Evolutionary conservation across 148 eudicot genomes (phyloP), one percentile per base, ranked within the genome.

Genomic region (Fagopyrum tataricum): DNA sequence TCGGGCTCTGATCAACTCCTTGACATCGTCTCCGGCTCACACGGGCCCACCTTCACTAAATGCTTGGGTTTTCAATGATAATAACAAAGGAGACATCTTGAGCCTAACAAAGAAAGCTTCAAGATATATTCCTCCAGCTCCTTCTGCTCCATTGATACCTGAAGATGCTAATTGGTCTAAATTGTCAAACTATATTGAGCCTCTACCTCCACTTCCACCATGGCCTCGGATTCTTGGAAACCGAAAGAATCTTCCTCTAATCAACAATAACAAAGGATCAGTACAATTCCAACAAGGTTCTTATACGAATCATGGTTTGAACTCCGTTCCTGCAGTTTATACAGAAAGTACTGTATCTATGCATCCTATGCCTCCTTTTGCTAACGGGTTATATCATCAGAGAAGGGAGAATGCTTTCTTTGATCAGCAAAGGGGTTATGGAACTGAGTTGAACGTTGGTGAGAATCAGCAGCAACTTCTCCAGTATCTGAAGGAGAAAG

Each of bases 31-130:
- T 10, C 15, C 15, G 11, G 40, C 39, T 12, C 56, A 82, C 86
- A 8, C 47, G 3, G 91, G 97, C 42, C 98, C 90, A 6, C 98
- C 98, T 17, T 95, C 98, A 3, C 96, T 95, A 39, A 91, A 85
- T 73, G 87, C 90, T 47, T 94, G 98, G 97, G 97, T 94, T 68
- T 74, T 83, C 21, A 77, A 87, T 42, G 82, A 79, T 77, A 90
- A 84, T 55, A 11, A n/a, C 5, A n/a, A 55, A 55, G 11, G 55
- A 49, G n/a, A n/a, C n/a, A n/a, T n/a, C n/a, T 49, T 49, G 7
- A 7, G 48, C 48, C 11, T 44, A 7, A 12, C 52, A 48, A n/a
- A n/a, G 52, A n/a, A 48, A 14, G 52, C 52, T 12, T 53, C 59
- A 53, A 20, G 23, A 53, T 18, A 21, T 18, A 77, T 20, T 51